These are phyloP conservation scores for Triglochin maritima DNA, from an alignment of 106 monocot genomes.

Conservation along the genomic window DNA sequence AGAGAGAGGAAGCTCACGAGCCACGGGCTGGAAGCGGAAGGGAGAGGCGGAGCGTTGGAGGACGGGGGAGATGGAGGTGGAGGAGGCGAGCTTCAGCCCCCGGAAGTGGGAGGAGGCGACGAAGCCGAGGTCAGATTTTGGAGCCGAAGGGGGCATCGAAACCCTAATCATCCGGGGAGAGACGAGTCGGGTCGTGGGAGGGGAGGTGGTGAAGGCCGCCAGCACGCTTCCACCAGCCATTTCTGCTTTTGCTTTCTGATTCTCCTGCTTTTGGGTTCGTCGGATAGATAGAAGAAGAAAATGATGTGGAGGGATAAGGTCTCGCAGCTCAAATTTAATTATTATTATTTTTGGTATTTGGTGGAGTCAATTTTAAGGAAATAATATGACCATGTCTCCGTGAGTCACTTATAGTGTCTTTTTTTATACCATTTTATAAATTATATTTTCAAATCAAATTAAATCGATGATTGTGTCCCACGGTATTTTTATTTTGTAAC, in stretches of 20 bases:
- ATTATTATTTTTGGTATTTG: too few species aligned
- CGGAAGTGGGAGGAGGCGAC: constrained; percentile 3
- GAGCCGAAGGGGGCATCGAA: background rate
- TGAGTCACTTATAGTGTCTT: too few species aligned
- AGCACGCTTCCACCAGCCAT: constrained; percentile 1
- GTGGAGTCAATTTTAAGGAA: too few species aligned
- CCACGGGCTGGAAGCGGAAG: constrained; percentile 9
- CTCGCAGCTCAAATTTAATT: too few species aligned
- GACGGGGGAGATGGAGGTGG: background rate
- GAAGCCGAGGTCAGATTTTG: constrained; percentile 2
- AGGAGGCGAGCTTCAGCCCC: constrained; percentile 3
- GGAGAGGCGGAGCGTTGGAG: background rate
- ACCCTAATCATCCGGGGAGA: background rate
- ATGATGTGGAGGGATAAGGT: constrained; percentile 3
- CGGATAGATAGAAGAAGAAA: background rate
- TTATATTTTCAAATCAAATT: too few species aligned
- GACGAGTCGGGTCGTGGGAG: background rate
- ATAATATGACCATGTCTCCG: too few species aligned
- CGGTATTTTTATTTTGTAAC: too few species aligned
- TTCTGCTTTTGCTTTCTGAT: background rate
- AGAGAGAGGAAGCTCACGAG: constrained; percentile 2
- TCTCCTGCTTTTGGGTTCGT: background rate
- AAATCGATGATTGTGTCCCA: too few species aligned
- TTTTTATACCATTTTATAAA: too few species aligned
- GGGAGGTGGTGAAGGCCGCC: background rate